Conservation (phyloP, 805 yeast genomes). For the Saccharomycodes ludwigii region DNA sequence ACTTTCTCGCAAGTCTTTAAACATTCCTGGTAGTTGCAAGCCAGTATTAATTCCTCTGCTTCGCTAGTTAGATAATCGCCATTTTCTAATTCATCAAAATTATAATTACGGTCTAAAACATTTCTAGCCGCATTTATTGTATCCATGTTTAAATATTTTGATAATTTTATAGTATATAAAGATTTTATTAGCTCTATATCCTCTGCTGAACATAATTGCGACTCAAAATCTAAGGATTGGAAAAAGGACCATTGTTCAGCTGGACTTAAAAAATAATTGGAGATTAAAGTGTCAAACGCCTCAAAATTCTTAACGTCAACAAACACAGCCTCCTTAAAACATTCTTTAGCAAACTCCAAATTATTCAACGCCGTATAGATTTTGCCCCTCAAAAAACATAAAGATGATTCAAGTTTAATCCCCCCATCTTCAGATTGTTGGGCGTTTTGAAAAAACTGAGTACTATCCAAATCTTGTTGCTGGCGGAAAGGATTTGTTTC, state of each 20-base stretch:
- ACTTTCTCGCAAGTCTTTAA: conserved; percentile 56
- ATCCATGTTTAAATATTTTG: conserved; percentile 53
- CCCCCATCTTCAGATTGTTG: conserved; percentile 57
- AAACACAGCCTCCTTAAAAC: conserved; percentile 72
- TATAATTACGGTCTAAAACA: not conserved
- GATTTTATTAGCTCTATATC: conserved; percentile 56
- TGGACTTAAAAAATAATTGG: conserved; percentile 67
- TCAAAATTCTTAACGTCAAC: conserved; percentile 90
- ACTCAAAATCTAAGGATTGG: conserved; percentile 46
- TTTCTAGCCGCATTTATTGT: conserved; percentile 23
- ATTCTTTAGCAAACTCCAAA: conserved; percentile 74
- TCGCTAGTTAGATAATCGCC: conserved; percentile 55
- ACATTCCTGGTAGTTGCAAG: conserved; percentile 72
- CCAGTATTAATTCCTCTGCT: conserved; percentile 60
- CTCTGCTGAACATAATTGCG: conserved; percentile 61
- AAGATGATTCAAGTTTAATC: conserved; percentile 72
- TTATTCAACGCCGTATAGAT: conserved; percentile 75
- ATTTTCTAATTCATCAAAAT: not conserved
- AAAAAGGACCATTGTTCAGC: conserved; percentile 79
- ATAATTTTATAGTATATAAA: conserved; percentile 62
- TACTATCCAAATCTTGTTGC: conserved; percentile 14
- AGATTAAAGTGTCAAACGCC: conserved; percentile 70
- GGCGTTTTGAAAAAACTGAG: conserved; percentile 11
- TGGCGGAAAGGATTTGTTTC: conserved; percentile 63
- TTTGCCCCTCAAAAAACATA: conserved; percentile 76